Percentiles rank a stretch among this genome's conserved stretches.
Conservation (phyloP, 139 green algal species). For the Chlorella sp. region DNA sequence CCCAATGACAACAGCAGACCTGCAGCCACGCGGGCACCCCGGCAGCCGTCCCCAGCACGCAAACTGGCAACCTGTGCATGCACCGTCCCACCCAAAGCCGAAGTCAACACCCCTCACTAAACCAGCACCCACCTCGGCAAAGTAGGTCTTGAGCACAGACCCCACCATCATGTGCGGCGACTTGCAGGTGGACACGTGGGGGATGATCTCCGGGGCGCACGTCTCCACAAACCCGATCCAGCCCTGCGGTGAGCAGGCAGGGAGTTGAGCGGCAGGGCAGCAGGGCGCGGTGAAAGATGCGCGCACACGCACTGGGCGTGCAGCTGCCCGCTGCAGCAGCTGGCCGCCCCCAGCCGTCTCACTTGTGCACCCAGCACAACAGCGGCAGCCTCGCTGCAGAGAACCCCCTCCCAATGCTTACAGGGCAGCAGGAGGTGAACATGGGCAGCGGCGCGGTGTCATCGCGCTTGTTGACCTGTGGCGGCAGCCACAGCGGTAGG, state of each 20-base stretch:
- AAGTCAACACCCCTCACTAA: too few relatives aligned
- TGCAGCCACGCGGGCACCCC: too few relatives aligned
- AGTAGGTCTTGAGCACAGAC: constrained; percentile 71
- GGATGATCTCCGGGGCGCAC: constrained; percentile 73
- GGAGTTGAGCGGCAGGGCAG: not conserved
- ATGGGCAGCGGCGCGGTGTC: constrained; percentile 65
- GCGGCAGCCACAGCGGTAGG: too few relatives aligned
- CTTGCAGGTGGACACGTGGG: constrained; percentile 72
- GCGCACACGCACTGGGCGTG: not conserved
- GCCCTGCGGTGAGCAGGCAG: not conserved
- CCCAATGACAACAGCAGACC: too few relatives aligned
- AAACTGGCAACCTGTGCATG: too few relatives aligned
- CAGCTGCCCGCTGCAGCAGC: not conserved
- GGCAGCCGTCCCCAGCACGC: too few relatives aligned
- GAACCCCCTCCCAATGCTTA: constrained; percentile 41
- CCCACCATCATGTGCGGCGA: constrained; percentile 78
- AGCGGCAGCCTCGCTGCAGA: not conserved
- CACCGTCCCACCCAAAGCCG: not conserved
- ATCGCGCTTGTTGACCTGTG: not conserved
- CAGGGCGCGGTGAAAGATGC: not conserved
- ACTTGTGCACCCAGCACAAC: too few relatives aligned
- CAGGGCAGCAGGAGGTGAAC: constrained; percentile 82
- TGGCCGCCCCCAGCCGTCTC: not conserved
- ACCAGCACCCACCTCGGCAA: constrained; percentile 18
- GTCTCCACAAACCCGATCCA: constrained; percentile 69